A percentile compares a stretch with the other conserved stretches of the same genome.
Evolutionary conservation across 2,329 filamentous ascomycete genomes (phyloP).

Genomic region (Fusarium guadeloupense): DNA sequence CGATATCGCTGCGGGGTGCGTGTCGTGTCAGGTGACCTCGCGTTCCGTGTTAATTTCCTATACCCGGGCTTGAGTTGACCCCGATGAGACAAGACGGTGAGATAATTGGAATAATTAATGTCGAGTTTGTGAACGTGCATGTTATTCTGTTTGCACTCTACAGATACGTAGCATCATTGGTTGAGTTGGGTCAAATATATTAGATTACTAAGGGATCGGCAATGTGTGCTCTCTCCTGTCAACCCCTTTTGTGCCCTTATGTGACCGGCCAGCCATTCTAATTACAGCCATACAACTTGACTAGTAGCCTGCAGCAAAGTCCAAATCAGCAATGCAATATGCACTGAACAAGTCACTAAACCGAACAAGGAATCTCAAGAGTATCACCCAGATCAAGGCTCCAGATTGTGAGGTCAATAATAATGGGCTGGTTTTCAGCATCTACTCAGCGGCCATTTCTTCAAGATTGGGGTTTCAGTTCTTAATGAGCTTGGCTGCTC

Average conservation of each 20-base stretch:
- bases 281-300: too few relatives aligned
- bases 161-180: too few relatives aligned
- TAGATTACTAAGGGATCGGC: neutral
- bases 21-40: constrained; percentile 8
- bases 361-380: neutral
- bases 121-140: too few relatives aligned
- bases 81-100: neutral
- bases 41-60: neutral
- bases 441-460: too few relatives aligned
- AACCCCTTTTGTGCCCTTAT: neutral
- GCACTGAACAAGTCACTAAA: neutral
- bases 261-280: neutral
- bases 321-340: constrained; percentile 1
- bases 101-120: neutral
- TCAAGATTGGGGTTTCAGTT: too few relatives aligned
- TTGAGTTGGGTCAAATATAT: neutral
- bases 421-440: too few relatives aligned
- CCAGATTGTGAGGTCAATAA: too few relatives aligned
- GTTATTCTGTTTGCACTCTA: too few relatives aligned
- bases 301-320: neutral
- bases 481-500: neutral
- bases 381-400: neutral
- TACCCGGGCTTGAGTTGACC: too few relatives aligned
- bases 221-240: neutral
- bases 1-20: neutral